A percentile compares a stretch with the other conserved stretches of the same genome.
Evolutionary conservation across 2,329 filamentous ascomycete species (phyloP).

Genomic region (Aspergillus novoparasiticus): DNA sequence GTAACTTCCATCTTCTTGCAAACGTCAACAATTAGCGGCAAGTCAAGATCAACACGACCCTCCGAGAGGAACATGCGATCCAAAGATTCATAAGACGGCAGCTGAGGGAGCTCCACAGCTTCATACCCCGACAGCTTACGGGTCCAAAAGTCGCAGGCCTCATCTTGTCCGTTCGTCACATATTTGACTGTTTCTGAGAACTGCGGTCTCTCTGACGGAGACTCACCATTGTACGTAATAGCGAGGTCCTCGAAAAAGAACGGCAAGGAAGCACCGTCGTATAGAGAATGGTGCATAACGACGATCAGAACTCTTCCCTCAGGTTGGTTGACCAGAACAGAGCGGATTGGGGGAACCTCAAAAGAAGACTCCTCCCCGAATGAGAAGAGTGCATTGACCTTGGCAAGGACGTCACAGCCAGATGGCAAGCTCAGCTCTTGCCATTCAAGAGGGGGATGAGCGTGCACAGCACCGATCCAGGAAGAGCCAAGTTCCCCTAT

Average conservation of each 20-base stretch:
- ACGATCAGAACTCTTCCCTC: conserved; percentile 52
- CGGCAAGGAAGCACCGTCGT: conserved; percentile 79
- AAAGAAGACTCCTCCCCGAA: conserved; percentile 26
- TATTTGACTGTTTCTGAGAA: conserved; percentile 56
- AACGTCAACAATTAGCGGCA: conserved; percentile 17
- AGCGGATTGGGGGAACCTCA: conserved; percentile 34
- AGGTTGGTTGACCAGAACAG: conserved; percentile 34
- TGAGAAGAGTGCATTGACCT: conserved; percentile 14
- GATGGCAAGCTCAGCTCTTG: conserved; percentile 23
- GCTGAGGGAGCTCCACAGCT: conserved; percentile 23
- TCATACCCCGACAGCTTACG: conserved; percentile 26
- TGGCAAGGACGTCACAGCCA: conserved; percentile 14
- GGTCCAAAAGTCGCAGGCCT: conserved; percentile 41
- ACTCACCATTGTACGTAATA: conserved; percentile 58
- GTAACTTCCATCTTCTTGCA: conserved; percentile 34
- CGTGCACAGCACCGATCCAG: conserved; percentile 34
- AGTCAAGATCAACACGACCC: conserved; percentile 20
- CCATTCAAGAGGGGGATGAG: conserved; percentile 21
- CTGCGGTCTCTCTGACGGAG: conserved; percentile 18
- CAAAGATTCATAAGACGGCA: conserved; percentile 11
- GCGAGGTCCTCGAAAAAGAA: conserved; percentile 72
- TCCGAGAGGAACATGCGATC: conserved; percentile 24
- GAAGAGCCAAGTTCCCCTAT: conserved; percentile 21
- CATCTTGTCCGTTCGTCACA: conserved; percentile 50
- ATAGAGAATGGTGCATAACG: conserved; percentile 79